Percentiles rank a stretch among this genome's conserved stretches.
Evolutionary conservation across 495 filamentous ascomycete genomes (phyloP).

Genomic region (Patellaria atrata): DNA sequence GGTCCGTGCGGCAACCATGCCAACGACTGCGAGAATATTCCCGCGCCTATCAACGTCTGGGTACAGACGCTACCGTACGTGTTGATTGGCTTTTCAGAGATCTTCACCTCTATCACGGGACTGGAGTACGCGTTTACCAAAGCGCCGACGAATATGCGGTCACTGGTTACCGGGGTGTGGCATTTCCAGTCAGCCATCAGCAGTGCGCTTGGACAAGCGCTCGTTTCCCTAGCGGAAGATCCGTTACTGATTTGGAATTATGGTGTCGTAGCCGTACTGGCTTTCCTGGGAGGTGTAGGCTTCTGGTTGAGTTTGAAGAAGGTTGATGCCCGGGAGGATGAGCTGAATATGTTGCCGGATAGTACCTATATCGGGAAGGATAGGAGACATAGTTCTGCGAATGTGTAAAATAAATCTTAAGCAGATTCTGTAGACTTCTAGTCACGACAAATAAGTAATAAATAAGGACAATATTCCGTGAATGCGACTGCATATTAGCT

Average conservation of each 20-base stretch:
- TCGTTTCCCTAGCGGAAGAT: slow-evolving; percentile 7
- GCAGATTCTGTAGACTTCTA: no score
- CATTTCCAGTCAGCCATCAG: slow-evolving; percentile 9
- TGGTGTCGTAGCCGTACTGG: slow-evolving; percentile 43
- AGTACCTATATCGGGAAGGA: no score
- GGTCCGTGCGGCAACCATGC: slow-evolving; percentile 7
- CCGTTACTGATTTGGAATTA: slow-evolving; percentile 40
- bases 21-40: slow-evolving; percentile 2
- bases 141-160: slow-evolving; percentile 18
- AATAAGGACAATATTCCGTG: no score
- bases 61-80: slow-evolving; percentile 6
- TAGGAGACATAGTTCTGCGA: no score
- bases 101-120: slow-evolving; percentile 12
- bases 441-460: no score
- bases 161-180: slow-evolving; percentile 5
- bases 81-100: slow-evolving; percentile 14
- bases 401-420: no score
- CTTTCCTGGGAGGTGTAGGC: slow-evolving; percentile 39
- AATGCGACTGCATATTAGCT: no score
- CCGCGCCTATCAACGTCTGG: slow-evolving; percentile 12
- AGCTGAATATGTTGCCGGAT: slow-evolving; percentile 43
- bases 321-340: slow-evolving; percentile 49
- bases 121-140: slow-evolving; percentile 19
- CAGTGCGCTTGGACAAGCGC: slow-evolving; percentile 8
- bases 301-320: slow-evolving; percentile 50